Percentiles rank a stretch among this genome's conserved stretches.
Conservation (phyloP, 768 basidiomycete species). For the Mycena albidolilacea region DNA sequence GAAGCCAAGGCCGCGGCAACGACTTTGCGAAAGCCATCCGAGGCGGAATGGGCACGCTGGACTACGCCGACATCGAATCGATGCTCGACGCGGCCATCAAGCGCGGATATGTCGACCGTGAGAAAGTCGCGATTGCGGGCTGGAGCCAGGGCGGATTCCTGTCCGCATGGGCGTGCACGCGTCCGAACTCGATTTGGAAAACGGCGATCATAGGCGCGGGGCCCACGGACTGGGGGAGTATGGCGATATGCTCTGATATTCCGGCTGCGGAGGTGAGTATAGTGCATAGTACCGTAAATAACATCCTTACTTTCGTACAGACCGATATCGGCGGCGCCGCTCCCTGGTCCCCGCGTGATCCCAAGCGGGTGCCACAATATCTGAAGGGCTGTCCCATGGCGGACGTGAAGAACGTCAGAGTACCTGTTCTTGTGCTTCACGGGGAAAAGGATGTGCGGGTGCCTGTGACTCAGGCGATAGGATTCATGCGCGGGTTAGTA, state of each 20-base stretch:
- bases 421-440: constrained; percentile 30
- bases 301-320: not conserved
- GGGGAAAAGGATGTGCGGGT: constrained; percentile 37
- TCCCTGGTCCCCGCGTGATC: constrained; percentile 28
- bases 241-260: constrained; percentile 29
- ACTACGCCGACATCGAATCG: constrained; percentile 37
- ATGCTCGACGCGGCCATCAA: constrained; percentile 35
- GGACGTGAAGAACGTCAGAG: constrained; percentile 37
- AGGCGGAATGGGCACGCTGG: constrained; percentile 34
- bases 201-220: constrained; percentile 34
- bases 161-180: constrained; percentile 35
- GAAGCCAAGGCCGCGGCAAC: constrained; percentile 33
- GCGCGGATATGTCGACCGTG: constrained; percentile 25
- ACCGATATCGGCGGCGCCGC: constrained; percentile 28
- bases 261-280: constrained; percentile 29
- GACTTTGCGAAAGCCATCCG: constrained; percentile 24
- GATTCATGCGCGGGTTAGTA: constrained; percentile 38
- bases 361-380: constrained; percentile 7
- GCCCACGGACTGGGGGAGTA: constrained; percentile 37
- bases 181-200: constrained; percentile 35
- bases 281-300: not conserved
- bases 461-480: constrained; percentile 33
- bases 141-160: constrained; percentile 41
- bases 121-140: constrained; percentile 38
- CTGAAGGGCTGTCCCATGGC: constrained; percentile 35